Evolutionary conservation across 768 basidiomycete genomes (phyloP).

Genomic region (Chlorophyllum brunneum): DNA sequence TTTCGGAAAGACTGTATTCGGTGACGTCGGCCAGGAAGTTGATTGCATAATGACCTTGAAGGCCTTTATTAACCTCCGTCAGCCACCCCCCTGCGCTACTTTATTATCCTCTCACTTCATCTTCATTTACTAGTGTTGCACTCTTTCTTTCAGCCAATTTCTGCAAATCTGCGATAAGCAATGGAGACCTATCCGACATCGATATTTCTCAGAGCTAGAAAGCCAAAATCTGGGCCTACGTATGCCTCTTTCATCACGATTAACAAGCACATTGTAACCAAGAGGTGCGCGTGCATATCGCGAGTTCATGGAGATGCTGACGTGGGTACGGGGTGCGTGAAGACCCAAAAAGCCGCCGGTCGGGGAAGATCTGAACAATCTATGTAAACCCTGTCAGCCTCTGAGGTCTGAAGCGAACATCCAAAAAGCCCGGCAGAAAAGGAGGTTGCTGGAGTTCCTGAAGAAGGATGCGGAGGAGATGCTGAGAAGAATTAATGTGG

Average conservation of each 20-base stretch:
- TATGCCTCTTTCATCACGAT: neutral
- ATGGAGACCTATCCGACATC: neutral
- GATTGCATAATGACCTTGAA: neutral
- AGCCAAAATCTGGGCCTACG: neutral
- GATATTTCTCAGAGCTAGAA: too few relatives aligned
- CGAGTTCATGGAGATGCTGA: neutral
- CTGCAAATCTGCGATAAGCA: neutral
- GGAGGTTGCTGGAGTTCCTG: neutral
- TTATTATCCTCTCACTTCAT: neutral
- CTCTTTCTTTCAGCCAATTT: neutral
- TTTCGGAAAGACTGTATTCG: neutral
- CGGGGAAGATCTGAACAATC: neutral
- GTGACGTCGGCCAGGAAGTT: neutral
- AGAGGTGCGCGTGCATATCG: neutral
- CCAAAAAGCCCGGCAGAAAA: neutral
- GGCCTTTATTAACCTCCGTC: too few relatives aligned
- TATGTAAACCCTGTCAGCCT: neutral
- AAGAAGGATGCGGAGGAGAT: constrained; percentile 3
- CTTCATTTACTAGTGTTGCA: neutral
- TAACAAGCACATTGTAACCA: neutral
- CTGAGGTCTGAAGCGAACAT: neutral
- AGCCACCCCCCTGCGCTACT: neutral
- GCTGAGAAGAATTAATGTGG: constrained; percentile 1
- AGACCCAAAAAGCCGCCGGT: neutral
- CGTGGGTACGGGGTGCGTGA: too few relatives aligned